Conservation (phyloP, 768 basidiomycete genomes). For the Collybia sp. region DNA sequence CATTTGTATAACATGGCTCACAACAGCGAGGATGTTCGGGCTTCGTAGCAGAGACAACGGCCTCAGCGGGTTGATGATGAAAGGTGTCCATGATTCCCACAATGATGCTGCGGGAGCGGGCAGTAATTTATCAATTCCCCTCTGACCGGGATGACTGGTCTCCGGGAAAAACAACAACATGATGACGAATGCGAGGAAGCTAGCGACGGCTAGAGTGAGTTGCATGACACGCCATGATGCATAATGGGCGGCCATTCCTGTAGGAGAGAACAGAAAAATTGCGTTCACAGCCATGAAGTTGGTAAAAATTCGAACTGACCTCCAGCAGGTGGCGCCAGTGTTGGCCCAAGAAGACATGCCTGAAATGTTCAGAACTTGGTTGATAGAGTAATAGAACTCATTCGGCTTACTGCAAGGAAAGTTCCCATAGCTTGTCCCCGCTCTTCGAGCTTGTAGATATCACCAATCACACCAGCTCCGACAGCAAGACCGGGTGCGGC, state of each 20-base stretch:
- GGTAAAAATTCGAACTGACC: background rate
- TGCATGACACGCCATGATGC: constrained; percentile 65
- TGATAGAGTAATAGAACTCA: background rate
- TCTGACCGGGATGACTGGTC: constrained; percentile 42
- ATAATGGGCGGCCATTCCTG: constrained; percentile 48
- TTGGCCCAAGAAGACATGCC: background rate
- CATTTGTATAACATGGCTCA: constrained; percentile 23
- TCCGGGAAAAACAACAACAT: constrained; percentile 40
- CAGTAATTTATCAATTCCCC: constrained; percentile 33
- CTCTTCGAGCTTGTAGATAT: constrained; percentile 51
- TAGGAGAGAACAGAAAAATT: constrained; percentile 18
- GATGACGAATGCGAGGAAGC: constrained; percentile 25
- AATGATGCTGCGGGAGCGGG: background rate
- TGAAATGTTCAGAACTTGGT: background rate
- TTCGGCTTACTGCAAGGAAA: constrained; percentile 27
- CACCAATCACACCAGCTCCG: constrained; percentile 46
- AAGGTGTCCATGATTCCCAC: background rate
- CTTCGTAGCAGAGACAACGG: constrained; percentile 49
- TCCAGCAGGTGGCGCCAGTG: background rate
- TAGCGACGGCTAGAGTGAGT: constrained; percentile 32
- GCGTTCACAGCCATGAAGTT: background rate
- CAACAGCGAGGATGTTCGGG: constrained; percentile 53
- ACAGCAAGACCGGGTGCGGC: constrained; percentile 40
- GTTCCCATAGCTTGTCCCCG: constrained; percentile 30
- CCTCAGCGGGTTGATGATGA: constrained; percentile 54